Conservation (phyloP, 768 basidiomycete genomes). For the Tylopilus rubrobrunneus region DNA sequence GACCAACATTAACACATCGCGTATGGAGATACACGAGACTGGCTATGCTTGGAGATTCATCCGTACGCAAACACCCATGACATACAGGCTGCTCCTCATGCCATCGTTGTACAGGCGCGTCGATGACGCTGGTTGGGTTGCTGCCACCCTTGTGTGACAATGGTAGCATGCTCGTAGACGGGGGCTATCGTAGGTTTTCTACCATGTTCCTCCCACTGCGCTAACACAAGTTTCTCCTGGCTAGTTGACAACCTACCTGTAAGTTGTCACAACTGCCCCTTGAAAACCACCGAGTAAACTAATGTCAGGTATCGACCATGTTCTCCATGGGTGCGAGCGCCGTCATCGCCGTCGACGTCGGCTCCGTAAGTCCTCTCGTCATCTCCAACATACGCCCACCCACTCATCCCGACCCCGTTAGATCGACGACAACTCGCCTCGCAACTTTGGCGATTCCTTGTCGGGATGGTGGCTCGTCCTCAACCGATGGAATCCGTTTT, state of each 20-base stretch:
- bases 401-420: not conserved
- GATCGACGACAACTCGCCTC: slow-evolving; percentile 93
- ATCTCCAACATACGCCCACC: not conserved
- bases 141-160: slow-evolving; percentile 94
- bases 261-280: slow-evolving; percentile 17
- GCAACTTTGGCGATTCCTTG: slow-evolving; percentile 91
- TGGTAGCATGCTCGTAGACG: slow-evolving; percentile 88
- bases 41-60: slow-evolving; percentile 99
- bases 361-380: slow-evolving; percentile 53
- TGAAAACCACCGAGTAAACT: slow-evolving; percentile 1
- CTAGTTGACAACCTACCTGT: slow-evolving; percentile 89
- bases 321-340: slow-evolving; percentile 85
- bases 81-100: slow-evolving; percentile 1
- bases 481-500: slow-evolving; percentile 92
- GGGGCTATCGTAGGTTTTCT: slow-evolving; percentile 70
- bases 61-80: slow-evolving; percentile 42
- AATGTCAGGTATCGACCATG: slow-evolving; percentile 79
- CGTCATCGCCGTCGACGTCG: slow-evolving; percentile 93
- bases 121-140: slow-evolving; percentile 95
- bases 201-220: not conserved
- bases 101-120: slow-evolving; percentile 59
- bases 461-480: slow-evolving; percentile 96
- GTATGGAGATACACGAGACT: slow-evolving; percentile 96
- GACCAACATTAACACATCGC: slow-evolving; percentile 92
- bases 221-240: slow-evolving; percentile 3